These are phyloP conservation scores for Paraglomus occultum DNA, from an alignment of 192 early-diverging fungal genomes.

Conservation along the genomic window DNA sequence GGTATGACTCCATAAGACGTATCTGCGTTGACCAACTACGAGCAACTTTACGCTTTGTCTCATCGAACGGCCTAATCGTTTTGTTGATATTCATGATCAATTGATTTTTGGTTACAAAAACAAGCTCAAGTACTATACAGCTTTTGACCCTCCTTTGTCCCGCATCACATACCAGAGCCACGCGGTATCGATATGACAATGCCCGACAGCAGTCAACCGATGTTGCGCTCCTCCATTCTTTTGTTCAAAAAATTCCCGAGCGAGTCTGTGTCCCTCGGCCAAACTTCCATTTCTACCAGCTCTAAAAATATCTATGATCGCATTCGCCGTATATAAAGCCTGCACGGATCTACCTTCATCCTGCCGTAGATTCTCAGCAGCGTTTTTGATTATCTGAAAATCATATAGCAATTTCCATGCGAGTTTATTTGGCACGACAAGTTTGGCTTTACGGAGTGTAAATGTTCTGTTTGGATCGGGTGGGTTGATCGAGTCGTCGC, in stretches of 20 bases:
- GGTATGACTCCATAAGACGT: constrained; percentile 79
- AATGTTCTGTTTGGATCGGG: constrained; percentile 68
- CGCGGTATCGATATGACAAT: constrained; percentile 79
- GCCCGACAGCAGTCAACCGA: constrained; percentile 81
- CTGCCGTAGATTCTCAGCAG: constrained; percentile 67
- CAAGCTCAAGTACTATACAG: too few relatives aligned
- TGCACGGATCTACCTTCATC: constrained; percentile 72
- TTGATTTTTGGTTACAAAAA: too few relatives aligned
- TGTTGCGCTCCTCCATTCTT: constrained; percentile 65
- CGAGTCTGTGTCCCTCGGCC: constrained; percentile 43
- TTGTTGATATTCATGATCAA: neutral
- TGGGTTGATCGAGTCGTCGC: constrained; percentile 56
- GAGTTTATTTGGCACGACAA: constrained; percentile 67
- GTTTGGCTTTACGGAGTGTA: constrained; percentile 57
- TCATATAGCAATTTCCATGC: constrained; percentile 76
- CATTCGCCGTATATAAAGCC: constrained; percentile 79
- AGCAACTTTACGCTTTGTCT: constrained; percentile 93
- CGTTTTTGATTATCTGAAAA: constrained; percentile 70
- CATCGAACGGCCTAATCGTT: constrained; percentile 83
- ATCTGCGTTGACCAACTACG: constrained; percentile 83
- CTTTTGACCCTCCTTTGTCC: neutral
- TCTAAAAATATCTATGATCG: constrained; percentile 71
- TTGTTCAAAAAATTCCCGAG: constrained; percentile 63
- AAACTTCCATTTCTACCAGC: constrained; percentile 51
- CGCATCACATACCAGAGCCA: constrained; percentile 70